Base-by-base conservation (phyloP, 768 basidiomycete genomes). In the Butyriboletus loyo region DNA sequence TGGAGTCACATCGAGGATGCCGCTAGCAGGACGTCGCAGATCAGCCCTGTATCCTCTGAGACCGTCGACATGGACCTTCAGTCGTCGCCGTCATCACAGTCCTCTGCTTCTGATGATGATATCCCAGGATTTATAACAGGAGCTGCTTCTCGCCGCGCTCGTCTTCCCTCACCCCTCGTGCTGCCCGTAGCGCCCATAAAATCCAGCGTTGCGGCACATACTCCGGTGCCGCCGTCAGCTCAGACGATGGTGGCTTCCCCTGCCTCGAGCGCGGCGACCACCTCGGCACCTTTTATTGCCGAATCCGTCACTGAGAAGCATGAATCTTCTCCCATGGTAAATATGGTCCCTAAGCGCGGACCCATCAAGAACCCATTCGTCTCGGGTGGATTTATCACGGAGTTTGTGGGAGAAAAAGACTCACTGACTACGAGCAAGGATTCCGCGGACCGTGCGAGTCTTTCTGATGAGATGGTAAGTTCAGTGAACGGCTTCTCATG, bases 341-440 rank as follows among this genome's bases (percentile, higher is more conserved):
- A 55, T 15, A 19, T 34, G 4, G 44, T 32, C 38, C 38, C 52
- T 25, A 59, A 59, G 52, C 68, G 65, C 36, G 50, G 57, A 8
- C 36, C 55, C 4, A 41, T 70, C 35, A 61, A 63, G 39, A 79
- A 76, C 60, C 72, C 77, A n/a, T 79, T 81, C 50, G 73, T 80
- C 11, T 78, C 78, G 10, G 76, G 72, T n/a, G 78, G 80, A 19
- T 75, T 78, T 41, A 65, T 79, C 51, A 75, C 74, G 14, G 76
- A 77, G 45, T 78, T 79, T 32, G 69, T 70, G 30, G 70, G 68
- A 19, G 58, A 58, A 32, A 62, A 61, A 19, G 60, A 64, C 13
- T 62, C 65, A 5, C 28, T 55, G 14, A 58, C 50, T 8, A 64
- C 50, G 13, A 61, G 27, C 38, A 68, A 64, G 46, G 60, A 58